A percentile compares a stretch with the other conserved stretches of the same genome.
These are phyloP conservation scores for Acanthamoeba healyi DNA, from an alignment of 208 protist species.

Conservation along the genomic window DNA sequence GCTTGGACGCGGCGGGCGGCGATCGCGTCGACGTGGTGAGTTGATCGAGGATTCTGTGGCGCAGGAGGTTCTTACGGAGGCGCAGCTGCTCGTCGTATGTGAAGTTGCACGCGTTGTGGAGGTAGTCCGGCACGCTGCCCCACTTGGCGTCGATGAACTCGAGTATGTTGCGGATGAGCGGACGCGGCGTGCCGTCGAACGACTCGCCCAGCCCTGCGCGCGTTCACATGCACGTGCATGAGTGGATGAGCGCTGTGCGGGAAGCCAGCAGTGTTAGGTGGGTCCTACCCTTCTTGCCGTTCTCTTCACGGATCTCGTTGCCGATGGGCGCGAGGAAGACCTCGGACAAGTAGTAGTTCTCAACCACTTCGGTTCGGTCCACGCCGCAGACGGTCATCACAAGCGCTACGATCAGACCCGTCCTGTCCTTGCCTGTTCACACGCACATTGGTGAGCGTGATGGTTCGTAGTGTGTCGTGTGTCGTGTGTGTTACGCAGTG, in stretches of 20 bases:
- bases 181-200: conserved; percentile 33
- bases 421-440: conserved; percentile 56
- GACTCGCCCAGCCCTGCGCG: not conserved
- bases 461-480: no score
- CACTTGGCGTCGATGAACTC: conserved; percentile 71
- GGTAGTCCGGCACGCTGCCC: conserved; percentile 43
- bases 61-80: conserved; percentile 45
- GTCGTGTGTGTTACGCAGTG: no score
- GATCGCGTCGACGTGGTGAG: not conserved
- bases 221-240: no score
- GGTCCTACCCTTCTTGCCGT: conserved; percentile 20
- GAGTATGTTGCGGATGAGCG: conserved; percentile 22
- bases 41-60: not conserved
- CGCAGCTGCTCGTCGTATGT: conserved; percentile 25
- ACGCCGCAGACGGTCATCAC: conserved; percentile 61
- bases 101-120: conserved; percentile 71
- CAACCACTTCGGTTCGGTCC: conserved; percentile 34
- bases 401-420: conserved; percentile 50
- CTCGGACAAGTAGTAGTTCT: conserved; percentile 69
- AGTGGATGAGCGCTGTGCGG: no score
- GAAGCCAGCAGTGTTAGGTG: not conserved
- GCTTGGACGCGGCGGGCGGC: not conserved
- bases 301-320: conserved; percentile 51
- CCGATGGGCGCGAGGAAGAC: not conserved
- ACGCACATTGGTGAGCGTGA: not conserved